These are phyloP conservation scores for Syncephalastrum contaminatum DNA, from an alignment of 371 early-diverging fungal species.

Conservation along the genomic window DNA sequence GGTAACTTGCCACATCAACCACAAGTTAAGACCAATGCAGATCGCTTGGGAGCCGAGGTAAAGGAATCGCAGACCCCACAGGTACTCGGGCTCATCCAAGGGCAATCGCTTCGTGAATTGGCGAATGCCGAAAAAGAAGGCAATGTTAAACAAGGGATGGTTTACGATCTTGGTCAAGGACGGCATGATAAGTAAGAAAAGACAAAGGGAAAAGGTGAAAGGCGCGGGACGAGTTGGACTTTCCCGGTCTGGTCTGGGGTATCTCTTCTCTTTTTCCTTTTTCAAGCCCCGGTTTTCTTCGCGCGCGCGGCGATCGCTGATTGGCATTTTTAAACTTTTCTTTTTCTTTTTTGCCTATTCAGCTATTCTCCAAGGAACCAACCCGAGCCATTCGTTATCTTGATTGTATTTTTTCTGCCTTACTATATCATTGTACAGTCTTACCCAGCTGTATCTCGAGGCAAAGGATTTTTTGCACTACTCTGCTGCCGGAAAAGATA, in stretches of 20 bases:
- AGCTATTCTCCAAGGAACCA: background rate
- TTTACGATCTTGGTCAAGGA: constrained; percentile 20
- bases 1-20: constrained; percentile 29
- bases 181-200: constrained; percentile 15
- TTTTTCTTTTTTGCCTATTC: background rate
- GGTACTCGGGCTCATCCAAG: constrained; percentile 29
- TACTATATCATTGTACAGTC: too few species aligned
- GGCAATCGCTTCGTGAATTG: constrained; percentile 31
- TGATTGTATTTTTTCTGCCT: too few species aligned
- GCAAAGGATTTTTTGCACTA: too few species aligned
- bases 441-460: too few species aligned
- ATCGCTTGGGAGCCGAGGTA: constrained; percentile 31
- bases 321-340: background rate
- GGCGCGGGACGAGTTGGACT: background rate
- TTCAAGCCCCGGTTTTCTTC: background rate
- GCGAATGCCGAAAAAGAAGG: constrained; percentile 28
- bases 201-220: background rate
- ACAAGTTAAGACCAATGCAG: constrained; percentile 27
- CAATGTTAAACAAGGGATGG: constrained; percentile 37
- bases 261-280: constrained; percentile 3
- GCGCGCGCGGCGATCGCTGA: too few species aligned
- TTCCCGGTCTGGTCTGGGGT: background rate
- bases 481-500: too few species aligned
- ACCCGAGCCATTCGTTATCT: too few species aligned
- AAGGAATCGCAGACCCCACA: constrained; percentile 27